Conservation (phyloP, 2,329 filamentous ascomycete species). For the Neonectria magnoliae region DNA sequence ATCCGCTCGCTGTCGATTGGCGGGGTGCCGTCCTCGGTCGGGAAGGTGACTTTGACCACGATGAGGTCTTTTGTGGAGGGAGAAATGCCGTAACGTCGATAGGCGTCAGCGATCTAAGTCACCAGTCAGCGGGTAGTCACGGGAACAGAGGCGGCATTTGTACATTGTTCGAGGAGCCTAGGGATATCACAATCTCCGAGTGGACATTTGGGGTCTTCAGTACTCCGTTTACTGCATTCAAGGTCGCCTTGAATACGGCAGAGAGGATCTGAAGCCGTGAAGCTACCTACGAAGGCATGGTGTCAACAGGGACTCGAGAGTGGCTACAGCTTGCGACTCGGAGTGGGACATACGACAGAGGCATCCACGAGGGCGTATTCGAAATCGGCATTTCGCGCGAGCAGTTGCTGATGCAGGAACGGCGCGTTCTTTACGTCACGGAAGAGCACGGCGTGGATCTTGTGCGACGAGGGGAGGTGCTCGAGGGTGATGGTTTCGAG, state of each 20-base stretch:
- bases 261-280: slow-evolving; percentile 79
- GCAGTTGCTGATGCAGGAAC: slow-evolving; percentile 82
- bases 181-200: slow-evolving; percentile 83
- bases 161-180: slow-evolving; percentile 87
- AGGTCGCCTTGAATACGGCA: slow-evolving; percentile 81
- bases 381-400: slow-evolving; percentile 84
- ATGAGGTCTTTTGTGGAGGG: slow-evolving; percentile 77
- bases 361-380: slow-evolving; percentile 97
- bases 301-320: slow-evolving; percentile 17
- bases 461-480: slow-evolving; percentile 75
- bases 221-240: slow-evolving; percentile 66
- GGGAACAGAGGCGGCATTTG: neutral
- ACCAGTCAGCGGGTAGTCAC: slow-evolving; percentile 18
- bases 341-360: slow-evolving; percentile 66
- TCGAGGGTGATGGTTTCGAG: slow-evolving; percentile 78
- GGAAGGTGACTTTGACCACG: slow-evolving; percentile 78
- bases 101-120: slow-evolving; percentile 87
- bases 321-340: slow-evolving; percentile 1
- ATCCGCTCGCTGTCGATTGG: slow-evolving; percentile 57
- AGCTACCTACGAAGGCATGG: slow-evolving; percentile 62
- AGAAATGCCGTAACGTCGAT: slow-evolving; percentile 85
- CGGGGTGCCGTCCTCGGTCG: slow-evolving; percentile 55
- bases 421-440: slow-evolving; percentile 78
- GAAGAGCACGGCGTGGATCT: slow-evolving; percentile 80
- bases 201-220: slow-evolving; percentile 87